Percentiles rank a stretch among this genome's conserved stretches.
phyloP scores from a whole-genome alignment of 129 eudicot species.

The Flaveria trinervia region DNA sequence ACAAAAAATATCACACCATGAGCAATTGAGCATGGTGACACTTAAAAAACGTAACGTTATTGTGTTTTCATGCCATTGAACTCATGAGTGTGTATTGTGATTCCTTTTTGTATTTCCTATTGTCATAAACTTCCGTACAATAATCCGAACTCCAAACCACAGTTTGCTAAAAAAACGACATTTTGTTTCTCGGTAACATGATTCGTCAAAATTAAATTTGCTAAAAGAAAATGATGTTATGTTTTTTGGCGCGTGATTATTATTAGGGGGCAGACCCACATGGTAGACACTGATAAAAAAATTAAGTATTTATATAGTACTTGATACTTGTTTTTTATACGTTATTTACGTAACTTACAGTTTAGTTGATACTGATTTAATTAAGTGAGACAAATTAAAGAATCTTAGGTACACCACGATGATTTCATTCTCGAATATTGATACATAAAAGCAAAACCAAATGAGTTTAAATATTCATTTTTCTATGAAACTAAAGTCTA shows the following conservation, averaged over 20 bases:
- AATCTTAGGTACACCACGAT: neutral
- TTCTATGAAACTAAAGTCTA: neutral
- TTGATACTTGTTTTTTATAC: neutral
- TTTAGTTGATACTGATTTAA: too few species aligned
- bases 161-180: neutral
- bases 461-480: neutral
- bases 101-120: neutral
- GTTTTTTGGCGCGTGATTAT: neutral
- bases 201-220: neutral
- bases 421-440: neutral
- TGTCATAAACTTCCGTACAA: neutral
- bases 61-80: slow-evolving; percentile 17
- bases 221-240: neutral
- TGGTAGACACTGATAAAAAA: neutral
- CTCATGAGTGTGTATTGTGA: slow-evolving; percentile 9
- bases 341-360: neutral
- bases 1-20: too few species aligned
- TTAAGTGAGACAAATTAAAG: too few species aligned
- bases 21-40: too few species aligned
- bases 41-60: neutral
- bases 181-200: neutral
- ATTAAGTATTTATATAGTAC: neutral
- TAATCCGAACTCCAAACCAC: neutral
- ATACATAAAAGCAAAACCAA: neutral
- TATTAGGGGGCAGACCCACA: too few species aligned